Evolutionary conservation across 805 yeast genomes (phyloP).

Genomic region (Saccharomycopsis fermentans): DNA sequence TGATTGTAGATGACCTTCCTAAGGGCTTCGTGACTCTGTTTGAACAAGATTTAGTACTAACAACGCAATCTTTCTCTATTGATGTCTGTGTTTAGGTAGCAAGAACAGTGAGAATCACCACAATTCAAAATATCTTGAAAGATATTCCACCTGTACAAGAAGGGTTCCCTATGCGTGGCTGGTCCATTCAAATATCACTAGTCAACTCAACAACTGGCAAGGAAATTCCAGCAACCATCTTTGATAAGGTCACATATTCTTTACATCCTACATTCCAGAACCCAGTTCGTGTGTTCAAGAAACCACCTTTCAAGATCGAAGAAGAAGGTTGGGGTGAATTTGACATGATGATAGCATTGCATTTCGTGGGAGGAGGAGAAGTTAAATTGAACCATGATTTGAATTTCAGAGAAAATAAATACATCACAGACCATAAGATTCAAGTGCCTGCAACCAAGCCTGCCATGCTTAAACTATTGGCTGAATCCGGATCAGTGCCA

Average conservation of each 20-base stretch:
- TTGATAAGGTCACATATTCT: conserved; percentile 88
- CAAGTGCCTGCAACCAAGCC: conserved; percentile 70
- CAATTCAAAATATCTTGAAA: conserved; percentile 71
- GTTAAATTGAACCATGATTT: conserved; percentile 80
- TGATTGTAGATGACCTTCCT: no score
- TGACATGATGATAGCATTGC: conserved; percentile 72
- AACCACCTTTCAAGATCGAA: conserved; percentile 75
- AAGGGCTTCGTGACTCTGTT: no score
- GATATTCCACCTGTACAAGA: conserved; percentile 81
- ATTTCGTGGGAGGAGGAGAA: conserved; percentile 87
- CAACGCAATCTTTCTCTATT: neutral
- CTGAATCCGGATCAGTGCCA: conserved; percentile 79
- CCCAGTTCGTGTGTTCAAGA: conserved; percentile 73
- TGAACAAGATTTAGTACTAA: neutral
- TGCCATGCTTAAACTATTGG: conserved; percentile 56
- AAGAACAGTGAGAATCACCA: conserved; percentile 80
- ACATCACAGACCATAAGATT: conserved; percentile 67
- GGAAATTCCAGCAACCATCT: conserved; percentile 74
- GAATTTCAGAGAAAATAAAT: conserved; percentile 70
- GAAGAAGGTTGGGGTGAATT: conserved; percentile 99
- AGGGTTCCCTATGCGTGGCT: conserved; percentile 87
- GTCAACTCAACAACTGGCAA: conserved; percentile 65
- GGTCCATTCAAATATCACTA: conserved; percentile 73
- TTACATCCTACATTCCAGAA: conserved; percentile 92
- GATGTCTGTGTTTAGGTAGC: conserved; percentile 34